These are phyloP conservation scores for Xylariaceae sp. DNA, from an alignment of 2,329 filamentous ascomycete species.

Conservation along the genomic window DNA sequence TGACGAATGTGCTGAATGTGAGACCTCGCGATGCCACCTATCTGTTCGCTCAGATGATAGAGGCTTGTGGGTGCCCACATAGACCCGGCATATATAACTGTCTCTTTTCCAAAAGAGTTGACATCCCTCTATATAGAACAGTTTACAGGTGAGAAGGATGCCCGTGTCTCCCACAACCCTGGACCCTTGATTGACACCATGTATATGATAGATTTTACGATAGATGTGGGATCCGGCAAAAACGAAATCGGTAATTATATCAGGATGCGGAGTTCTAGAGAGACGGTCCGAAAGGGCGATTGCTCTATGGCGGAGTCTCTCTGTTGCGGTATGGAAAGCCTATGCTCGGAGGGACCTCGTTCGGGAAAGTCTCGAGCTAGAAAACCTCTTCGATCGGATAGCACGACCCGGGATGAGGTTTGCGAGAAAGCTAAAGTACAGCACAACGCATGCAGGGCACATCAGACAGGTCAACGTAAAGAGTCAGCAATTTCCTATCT, in stretches of 20 bases:
- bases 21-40: not conserved
- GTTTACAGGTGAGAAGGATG: not conserved
- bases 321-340: not conserved
- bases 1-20: not conserved
- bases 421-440: not conserved
- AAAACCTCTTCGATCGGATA: not conserved
- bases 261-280: not conserved
- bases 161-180: not conserved
- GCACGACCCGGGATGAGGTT: not conserved
- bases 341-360: not conserved
- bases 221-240: constrained; percentile 5
- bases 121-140: not conserved
- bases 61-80: not conserved
- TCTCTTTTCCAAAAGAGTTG: not conserved
- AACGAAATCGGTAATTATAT: not conserved
- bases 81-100: not conserved
- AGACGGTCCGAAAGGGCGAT: not conserved
- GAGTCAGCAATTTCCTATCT: no score
- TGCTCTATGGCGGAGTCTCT: not conserved
- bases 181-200: no score
- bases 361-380: not conserved
- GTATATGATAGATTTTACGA: no score
- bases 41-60: not conserved
- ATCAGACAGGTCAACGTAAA: no score
- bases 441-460: not conserved